phyloP scores from a whole-genome alignment of 805 yeast species.

The Schizosaccharomyces cryophilus region DNA sequence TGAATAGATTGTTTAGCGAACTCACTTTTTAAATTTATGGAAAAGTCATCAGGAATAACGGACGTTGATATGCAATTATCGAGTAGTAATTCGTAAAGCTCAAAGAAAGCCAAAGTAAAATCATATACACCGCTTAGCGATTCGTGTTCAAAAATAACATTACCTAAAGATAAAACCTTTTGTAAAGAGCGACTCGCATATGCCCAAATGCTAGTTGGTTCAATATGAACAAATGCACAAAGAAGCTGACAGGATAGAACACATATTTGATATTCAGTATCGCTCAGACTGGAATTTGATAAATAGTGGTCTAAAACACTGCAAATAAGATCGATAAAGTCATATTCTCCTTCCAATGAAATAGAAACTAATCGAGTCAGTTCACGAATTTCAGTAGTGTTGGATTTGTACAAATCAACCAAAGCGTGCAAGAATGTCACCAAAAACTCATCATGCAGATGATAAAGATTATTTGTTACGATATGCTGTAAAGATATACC shows the following conservation, averaged over 20 bases:
- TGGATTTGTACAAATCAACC: constrained; percentile 23
- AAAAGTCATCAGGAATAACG: not conserved
- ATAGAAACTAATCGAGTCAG: constrained; percentile 18
- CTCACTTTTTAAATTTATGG: not conserved
- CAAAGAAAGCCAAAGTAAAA: not conserved
- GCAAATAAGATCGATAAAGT: constrained; percentile 21
- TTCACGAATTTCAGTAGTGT: constrained; percentile 20
- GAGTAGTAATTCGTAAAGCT: not conserved
- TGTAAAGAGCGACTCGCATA: not conserved
- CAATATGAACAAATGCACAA: constrained; percentile 21
- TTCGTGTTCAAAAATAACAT: not conserved
- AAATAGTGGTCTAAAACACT: constrained; percentile 12
- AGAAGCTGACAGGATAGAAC: constrained; percentile 20
- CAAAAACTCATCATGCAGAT: constrained; percentile 19
- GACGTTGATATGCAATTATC: not conserved
- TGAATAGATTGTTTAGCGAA: not conserved
- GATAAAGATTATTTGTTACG: constrained; percentile 13
- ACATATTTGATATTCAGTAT: not conserved
- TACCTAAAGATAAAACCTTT: not conserved
- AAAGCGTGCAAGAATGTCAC: constrained; percentile 24
- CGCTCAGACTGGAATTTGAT: not conserved
- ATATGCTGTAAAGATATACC: constrained; percentile 57
- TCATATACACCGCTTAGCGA: not conserved
- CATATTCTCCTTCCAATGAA: constrained; percentile 19
- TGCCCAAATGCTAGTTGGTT: not conserved